Base-by-base conservation (phyloP, 139 green algal genomes). In the Choricystis sp. region DNA sequence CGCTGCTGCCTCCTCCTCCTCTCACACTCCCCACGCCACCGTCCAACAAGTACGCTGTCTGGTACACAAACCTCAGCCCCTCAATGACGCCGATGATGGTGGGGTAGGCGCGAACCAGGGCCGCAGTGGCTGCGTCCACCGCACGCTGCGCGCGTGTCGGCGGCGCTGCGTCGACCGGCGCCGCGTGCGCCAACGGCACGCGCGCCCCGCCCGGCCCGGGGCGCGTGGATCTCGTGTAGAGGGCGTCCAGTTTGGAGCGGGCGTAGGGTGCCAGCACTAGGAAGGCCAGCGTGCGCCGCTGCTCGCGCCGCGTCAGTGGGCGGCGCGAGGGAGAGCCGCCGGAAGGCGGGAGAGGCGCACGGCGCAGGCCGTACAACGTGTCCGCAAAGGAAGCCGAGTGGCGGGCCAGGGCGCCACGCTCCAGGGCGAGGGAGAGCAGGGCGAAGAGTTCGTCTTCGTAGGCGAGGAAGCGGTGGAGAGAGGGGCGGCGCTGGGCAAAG, bases 361-460 rank as follows among this genome's bases (percentile, higher is more conserved):
- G 66, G 24, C 66, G 66, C 25, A 94, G 64, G 25, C 82, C 87
- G 68, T 94, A 94, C 4, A 94, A 65, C 31, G 72, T 77, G 57
- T 94, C 87, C 25, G 87, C 76, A 75, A 94, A 94, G 2, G 81
- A 88, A 24, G 72, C 81, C 30, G 75, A 59, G 3, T 29, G 52
- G 9, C 25, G 61, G 2, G 52, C 25, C 20, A 94, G 71, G 48
- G 74, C 80, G 49, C 85, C 75, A 3, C 72, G 65, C 66, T 94
- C 81, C 24, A 94, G 72, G 19, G 84, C 26, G 22, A 81, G 52
- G 24, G 69, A 74, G 0, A 89, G 14, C 0, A 84, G 30, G 1
- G 85, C 85, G 62, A 87, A 79, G 0, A 88, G 61, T 66, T 94
- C 86, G 55, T 94, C 83, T 29, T 94, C 86, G 28, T 72, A 76